phyloP scores from a whole-genome alignment of 305 asterid genomes.

The Lippia alba region DNA sequence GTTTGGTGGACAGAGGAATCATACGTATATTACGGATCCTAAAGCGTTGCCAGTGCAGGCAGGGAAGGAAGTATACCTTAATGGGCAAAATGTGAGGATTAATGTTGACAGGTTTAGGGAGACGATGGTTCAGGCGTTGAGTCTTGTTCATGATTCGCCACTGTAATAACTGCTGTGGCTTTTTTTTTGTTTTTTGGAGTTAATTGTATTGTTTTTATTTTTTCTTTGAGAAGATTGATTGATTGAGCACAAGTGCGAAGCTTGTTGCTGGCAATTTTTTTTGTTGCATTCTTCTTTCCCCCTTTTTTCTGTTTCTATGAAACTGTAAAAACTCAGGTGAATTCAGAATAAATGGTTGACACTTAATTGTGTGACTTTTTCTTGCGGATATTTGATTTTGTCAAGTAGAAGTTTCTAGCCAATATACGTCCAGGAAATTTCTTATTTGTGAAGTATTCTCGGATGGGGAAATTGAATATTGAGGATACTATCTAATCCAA shows the following conservation, averaged over 20 bases:
- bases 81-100: slow-evolving; percentile 66
- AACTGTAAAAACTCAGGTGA: neutral
- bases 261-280: slow-evolving; percentile 6
- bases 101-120: slow-evolving; percentile 59
- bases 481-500: too few relatives aligned
- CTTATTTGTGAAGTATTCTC: too few relatives aligned
- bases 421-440: too few relatives aligned
- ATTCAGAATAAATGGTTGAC: too few relatives aligned
- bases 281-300: neutral
- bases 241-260: slow-evolving; percentile 3
- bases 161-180: neutral
- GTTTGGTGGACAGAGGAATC: slow-evolving; percentile 52
- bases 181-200: neutral
- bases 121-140: slow-evolving; percentile 59
- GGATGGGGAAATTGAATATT: too few relatives aligned
- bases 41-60: slow-evolving; percentile 35
- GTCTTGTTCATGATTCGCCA: slow-evolving; percentile 40
- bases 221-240: neutral
- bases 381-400: too few relatives aligned
- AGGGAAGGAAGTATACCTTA: slow-evolving; percentile 68
- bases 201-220: neutral
- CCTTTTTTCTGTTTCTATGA: neutral
- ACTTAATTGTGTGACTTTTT: too few relatives aligned
- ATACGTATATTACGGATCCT: slow-evolving; percentile 56
- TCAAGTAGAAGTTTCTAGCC: too few relatives aligned